Conservation (phyloP, 208 protist species). For the Porcisia deanei region DNA sequence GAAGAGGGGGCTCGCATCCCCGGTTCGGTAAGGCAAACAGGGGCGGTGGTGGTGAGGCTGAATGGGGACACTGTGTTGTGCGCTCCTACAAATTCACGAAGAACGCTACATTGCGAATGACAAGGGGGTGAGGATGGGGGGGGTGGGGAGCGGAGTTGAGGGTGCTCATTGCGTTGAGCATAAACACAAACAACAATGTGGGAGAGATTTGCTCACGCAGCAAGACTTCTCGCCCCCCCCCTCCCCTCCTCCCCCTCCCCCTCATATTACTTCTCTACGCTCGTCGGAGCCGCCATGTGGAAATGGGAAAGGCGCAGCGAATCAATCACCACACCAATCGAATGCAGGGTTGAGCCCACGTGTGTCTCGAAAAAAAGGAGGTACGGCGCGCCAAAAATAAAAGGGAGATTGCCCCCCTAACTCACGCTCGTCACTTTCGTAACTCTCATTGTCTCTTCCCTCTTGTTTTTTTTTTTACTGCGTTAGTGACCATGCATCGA, state of each 20-base stretch:
- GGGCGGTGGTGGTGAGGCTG: background rate
- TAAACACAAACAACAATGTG: too few relatives aligned
- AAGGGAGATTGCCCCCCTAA: too few relatives aligned
- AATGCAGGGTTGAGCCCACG: background rate
- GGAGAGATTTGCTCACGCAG: too few relatives aligned
- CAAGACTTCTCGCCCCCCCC: too few relatives aligned
- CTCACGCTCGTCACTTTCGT: background rate
- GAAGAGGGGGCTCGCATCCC: background rate
- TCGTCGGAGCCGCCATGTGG: too few relatives aligned
- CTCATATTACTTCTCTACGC: too few relatives aligned
- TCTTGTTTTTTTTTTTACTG: too few relatives aligned
- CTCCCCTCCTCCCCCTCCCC: too few relatives aligned
- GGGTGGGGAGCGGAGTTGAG: background rate
- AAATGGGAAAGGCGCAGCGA: too few relatives aligned
- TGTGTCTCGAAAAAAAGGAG: background rate
- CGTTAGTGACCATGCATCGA: background rate
- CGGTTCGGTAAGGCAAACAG: background rate
- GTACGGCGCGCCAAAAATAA: too few relatives aligned
- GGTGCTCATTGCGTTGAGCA: background rate
- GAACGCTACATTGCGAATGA: background rate
- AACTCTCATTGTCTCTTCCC: background rate
- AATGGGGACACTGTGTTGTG: background rate
- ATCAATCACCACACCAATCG: background rate
- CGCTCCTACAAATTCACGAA: background rate
- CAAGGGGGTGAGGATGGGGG: background rate